A percentile compares a stretch with the other conserved stretches of the same genome.
These are phyloP conservation scores for Paracorniculantispora psalliotae DNA, from an alignment of 2,329 filamentous ascomycete species.

Conservation along the genomic window DNA sequence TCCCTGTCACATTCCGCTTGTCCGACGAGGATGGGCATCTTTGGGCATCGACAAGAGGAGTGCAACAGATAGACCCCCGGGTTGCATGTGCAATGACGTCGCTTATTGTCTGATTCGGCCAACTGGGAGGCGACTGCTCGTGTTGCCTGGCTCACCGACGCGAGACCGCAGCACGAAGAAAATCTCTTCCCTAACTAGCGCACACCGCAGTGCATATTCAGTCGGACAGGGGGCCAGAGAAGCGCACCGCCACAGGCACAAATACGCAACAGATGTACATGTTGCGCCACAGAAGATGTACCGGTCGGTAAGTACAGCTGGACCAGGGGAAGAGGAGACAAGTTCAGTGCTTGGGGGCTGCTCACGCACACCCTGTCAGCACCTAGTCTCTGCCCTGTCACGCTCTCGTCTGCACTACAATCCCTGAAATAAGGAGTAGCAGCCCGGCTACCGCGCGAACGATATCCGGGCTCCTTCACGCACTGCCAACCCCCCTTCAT, in stretches of 20 bases:
- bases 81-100: background rate
- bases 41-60: background rate
- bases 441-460: conserved; percentile 1
- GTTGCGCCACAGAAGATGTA: background rate
- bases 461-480: background rate
- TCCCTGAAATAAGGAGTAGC: background rate
- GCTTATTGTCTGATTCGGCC: background rate
- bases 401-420: background rate
- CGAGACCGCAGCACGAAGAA: background rate
- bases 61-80: background rate
- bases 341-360: background rate
- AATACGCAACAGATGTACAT: background rate
- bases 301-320: background rate
- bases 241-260: conserved; percentile 1
- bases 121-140: background rate
- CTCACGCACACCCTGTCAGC: background rate
- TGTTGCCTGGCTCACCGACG: background rate
- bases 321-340: background rate
- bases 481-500: background rate
- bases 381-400: background rate
- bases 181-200: background rate
- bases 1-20: background rate
- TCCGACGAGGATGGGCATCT: background rate
- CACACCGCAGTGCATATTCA: background rate
- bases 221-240: background rate